Conservation (phyloP, 23 red algal genomes). For the Cyanidioschyzon merolae region DNA sequence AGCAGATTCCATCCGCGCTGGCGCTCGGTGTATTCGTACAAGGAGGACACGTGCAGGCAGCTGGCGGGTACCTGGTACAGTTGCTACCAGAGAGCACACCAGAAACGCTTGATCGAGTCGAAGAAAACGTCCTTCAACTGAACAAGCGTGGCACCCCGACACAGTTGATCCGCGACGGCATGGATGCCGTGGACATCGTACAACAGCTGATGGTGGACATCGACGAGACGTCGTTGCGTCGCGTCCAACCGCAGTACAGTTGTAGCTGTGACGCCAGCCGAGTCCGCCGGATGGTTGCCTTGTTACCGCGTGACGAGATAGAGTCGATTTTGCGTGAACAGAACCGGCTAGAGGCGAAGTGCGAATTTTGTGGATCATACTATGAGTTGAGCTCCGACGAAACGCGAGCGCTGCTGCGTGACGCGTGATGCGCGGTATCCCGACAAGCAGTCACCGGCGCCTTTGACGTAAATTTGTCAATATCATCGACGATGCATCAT, state of each 20-base stretch:
- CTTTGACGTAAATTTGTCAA: too few relatives aligned
- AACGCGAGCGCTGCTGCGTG: neutral
- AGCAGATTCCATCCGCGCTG: slow-evolving; percentile 79
- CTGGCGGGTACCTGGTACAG: slow-evolving; percentile 74
- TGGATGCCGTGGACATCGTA: slow-evolving; percentile 13
- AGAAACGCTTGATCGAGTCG: slow-evolving; percentile 29
- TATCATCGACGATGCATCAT: too few relatives aligned
- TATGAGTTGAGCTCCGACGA: slow-evolving; percentile 16
- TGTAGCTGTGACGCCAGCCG: slow-evolving; percentile 17
- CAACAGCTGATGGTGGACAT: slow-evolving; percentile 7
- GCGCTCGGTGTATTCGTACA: slow-evolving; percentile 62
- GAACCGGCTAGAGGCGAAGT: slow-evolving; percentile 6
- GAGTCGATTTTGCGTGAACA: neutral
- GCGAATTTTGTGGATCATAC: slow-evolving; percentile 20
- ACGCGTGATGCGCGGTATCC: neutral
- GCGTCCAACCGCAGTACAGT: slow-evolving; percentile 1
- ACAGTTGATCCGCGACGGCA: slow-evolving; percentile 20
- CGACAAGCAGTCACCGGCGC: too few relatives aligned
- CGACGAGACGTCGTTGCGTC: neutral
- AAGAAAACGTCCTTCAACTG: slow-evolving; percentile 47
- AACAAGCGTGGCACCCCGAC: slow-evolving; percentile 7
- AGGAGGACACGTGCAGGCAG: slow-evolving; percentile 49
- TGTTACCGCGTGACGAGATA: slow-evolving; percentile 20
- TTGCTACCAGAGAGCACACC: slow-evolving; percentile 57
- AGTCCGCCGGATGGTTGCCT: slow-evolving; percentile 13